Conservation (phyloP, 805 yeast species). For the Saccharomyces eubayanus region DNA sequence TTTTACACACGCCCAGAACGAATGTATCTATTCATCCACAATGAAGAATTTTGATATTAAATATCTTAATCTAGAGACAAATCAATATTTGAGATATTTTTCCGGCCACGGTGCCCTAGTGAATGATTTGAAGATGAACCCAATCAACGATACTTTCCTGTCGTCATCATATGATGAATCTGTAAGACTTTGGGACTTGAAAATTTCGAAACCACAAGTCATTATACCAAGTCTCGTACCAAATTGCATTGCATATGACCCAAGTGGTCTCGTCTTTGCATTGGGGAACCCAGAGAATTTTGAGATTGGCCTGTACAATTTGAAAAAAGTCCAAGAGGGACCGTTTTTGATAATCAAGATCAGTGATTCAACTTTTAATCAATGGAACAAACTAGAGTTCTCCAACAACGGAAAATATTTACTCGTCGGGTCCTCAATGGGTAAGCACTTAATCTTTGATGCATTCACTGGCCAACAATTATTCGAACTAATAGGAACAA, state of each 20-base stretch:
- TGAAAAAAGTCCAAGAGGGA: slow-evolving; percentile 46
- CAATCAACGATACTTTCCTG: slow-evolving; percentile 54
- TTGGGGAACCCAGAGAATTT: slow-evolving; percentile 42
- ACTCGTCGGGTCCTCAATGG: slow-evolving; percentile 48
- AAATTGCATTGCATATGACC: slow-evolving; percentile 63
- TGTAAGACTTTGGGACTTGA: slow-evolving; percentile 79
- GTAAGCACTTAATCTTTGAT: slow-evolving; percentile 56
- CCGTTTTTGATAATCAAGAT: slow-evolving; percentile 45
- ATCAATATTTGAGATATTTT: slow-evolving; percentile 76
- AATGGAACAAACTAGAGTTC: slow-evolving; percentile 66
- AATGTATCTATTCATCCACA: slow-evolving; percentile 79
- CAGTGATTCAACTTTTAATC: slow-evolving; percentile 16
- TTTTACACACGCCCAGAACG: slow-evolving; percentile 66
- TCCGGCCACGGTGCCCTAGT: slow-evolving; percentile 80
- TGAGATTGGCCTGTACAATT: slow-evolving; percentile 52
- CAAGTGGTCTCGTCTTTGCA: slow-evolving; percentile 76
- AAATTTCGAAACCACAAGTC: slow-evolving; percentile 60
- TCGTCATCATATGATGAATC: slow-evolving; percentile 71
- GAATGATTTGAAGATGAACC: slow-evolving; percentile 62
- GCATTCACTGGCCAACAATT: slow-evolving; percentile 54
- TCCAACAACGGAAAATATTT: slow-evolving; percentile 67
- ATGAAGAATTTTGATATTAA: slow-evolving; percentile 68
- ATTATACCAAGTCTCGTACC: slow-evolving; percentile 47
- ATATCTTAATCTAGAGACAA: slow-evolving; percentile 66
- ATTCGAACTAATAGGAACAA: slow-evolving; percentile 41